Conservation (phyloP, 2,329 filamentous ascomycete species). For the Paracoccidioides brasiliensis region DNA sequence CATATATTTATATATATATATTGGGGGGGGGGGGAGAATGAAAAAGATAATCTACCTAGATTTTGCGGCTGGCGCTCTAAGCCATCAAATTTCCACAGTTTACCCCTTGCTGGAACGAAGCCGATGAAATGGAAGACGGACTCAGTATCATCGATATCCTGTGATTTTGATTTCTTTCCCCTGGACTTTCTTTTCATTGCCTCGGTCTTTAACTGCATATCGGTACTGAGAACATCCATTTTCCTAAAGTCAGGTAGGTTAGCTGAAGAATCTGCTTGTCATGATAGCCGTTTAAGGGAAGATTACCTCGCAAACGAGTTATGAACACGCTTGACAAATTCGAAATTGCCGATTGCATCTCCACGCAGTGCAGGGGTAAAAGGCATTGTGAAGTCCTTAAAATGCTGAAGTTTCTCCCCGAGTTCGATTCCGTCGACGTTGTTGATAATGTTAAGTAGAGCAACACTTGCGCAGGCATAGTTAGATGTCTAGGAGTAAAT, state of each 20-base stretch:
- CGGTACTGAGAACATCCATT: constrained; percentile 61
- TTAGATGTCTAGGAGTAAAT: constrained; percentile 48
- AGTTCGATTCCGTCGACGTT: constrained; percentile 57
- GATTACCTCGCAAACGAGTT: constrained; percentile 69
- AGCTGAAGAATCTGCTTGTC: neutral
- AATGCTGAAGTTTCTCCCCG: constrained; percentile 54
- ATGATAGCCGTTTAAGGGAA: constrained; percentile 2
- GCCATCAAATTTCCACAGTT: constrained; percentile 83
- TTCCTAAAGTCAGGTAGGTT: constrained; percentile 35
- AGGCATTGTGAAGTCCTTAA: constrained; percentile 57
- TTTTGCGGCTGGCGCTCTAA: constrained; percentile 57
- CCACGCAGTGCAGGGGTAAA: constrained; percentile 64
- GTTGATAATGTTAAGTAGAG: constrained; percentile 85
- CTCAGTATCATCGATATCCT: constrained; percentile 40
- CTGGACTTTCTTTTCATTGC: constrained; percentile 27
- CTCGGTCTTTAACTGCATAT: constrained; percentile 46
- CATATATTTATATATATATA: too few species aligned
- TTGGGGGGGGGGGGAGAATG: neutral
- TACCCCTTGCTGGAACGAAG: constrained; percentile 61
- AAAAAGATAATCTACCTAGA: constrained; percentile 36
- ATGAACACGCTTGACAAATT: constrained; percentile 67
- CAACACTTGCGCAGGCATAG: constrained; percentile 86
- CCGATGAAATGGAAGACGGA: constrained; percentile 77
- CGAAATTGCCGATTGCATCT: constrained; percentile 58
- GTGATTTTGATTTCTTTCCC: constrained; percentile 24